Evolutionary conservation across 805 yeast genomes (phyloP).

Genomic region (Wickerhamiella allomyrinae): DNA sequence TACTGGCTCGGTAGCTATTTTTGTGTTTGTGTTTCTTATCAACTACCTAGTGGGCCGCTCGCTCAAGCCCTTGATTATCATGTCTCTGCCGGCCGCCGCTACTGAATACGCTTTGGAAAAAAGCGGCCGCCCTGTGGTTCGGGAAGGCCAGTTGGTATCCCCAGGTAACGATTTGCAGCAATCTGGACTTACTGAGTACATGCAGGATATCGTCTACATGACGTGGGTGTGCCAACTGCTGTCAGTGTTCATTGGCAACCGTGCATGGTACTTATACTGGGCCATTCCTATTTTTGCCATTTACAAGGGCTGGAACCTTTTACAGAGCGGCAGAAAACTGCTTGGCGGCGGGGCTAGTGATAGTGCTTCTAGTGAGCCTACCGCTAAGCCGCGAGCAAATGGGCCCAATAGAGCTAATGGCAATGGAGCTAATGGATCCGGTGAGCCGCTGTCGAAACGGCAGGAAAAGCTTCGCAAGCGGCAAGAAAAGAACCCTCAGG

Average conservation of each 20-base stretch:
- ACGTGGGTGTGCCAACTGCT: constrained; percentile 45
- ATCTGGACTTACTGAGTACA: constrained; percentile 53
- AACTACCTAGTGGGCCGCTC: constrained; percentile 34
- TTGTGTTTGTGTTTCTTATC: constrained; percentile 28
- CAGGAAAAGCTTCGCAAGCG: constrained; percentile 5
- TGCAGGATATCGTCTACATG: constrained; percentile 55
- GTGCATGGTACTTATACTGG: constrained; percentile 44
- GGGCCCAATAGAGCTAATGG: neutral
- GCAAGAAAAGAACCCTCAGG: neutral
- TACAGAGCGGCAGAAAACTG: constrained; percentile 12
- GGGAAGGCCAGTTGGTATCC: constrained; percentile 32
- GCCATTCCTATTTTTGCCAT: constrained; percentile 12
- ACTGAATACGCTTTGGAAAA: constrained; percentile 42
- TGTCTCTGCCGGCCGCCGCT: constrained; percentile 30
- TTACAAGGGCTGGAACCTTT: constrained; percentile 14
- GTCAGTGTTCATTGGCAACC: constrained; percentile 41
- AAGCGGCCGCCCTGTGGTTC: constrained; percentile 45
- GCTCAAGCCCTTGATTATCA: constrained; percentile 29
- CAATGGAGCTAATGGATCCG: neutral
- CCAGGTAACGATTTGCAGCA: constrained; percentile 51
- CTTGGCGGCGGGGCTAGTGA: constrained; percentile 6
- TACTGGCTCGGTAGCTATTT: constrained; percentile 27
- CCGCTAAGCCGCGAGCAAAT: neutral
- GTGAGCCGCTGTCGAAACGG: constrained; percentile 5
- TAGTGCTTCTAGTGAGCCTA: neutral